phyloP scores from a whole-genome alignment of 1,139 yeast species.

The Yamadazyma atmosphaerica region DNA sequence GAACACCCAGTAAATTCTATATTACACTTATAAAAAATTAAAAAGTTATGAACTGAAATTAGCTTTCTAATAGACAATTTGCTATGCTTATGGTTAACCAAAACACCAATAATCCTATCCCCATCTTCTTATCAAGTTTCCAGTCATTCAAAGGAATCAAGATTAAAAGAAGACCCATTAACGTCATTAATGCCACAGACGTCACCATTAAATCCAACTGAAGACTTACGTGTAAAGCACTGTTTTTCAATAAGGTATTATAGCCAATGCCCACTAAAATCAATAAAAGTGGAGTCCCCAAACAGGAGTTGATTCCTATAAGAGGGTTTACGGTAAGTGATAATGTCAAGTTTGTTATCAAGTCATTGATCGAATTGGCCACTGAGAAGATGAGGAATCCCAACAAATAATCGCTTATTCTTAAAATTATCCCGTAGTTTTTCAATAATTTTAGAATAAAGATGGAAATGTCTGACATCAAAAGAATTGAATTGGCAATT shows the following conservation, averaged over 20 bases:
- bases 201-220: constrained; percentile 26
- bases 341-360: constrained; percentile 41
- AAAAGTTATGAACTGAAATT: not conserved
- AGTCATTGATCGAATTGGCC: constrained; percentile 42
- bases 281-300: constrained; percentile 43
- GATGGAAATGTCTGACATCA: constrained; percentile 31
- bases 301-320: constrained; percentile 41
- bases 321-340: constrained; percentile 35
- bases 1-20: not conserved
- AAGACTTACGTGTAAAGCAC: constrained; percentile 26
- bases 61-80: constrained; percentile 12
- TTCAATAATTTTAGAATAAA: constrained; percentile 31
- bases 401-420: constrained; percentile 39
- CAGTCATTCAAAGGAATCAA: constrained; percentile 34
- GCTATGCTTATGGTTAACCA: constrained; percentile 22
- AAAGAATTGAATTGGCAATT: constrained; percentile 25
- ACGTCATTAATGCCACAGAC: constrained; percentile 25
- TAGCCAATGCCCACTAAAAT: constrained; percentile 42
- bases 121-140: constrained; percentile 34
- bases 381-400: constrained; percentile 42
- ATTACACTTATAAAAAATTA: not conserved
- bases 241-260: constrained; percentile 21
- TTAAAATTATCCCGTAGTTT: constrained; percentile 39
- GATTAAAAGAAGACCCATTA: constrained; percentile 16
- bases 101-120: constrained; percentile 22